phyloP scores from a whole-genome alignment of 352 stramenopile species.

The Phytophthora ohioensis region DNA sequence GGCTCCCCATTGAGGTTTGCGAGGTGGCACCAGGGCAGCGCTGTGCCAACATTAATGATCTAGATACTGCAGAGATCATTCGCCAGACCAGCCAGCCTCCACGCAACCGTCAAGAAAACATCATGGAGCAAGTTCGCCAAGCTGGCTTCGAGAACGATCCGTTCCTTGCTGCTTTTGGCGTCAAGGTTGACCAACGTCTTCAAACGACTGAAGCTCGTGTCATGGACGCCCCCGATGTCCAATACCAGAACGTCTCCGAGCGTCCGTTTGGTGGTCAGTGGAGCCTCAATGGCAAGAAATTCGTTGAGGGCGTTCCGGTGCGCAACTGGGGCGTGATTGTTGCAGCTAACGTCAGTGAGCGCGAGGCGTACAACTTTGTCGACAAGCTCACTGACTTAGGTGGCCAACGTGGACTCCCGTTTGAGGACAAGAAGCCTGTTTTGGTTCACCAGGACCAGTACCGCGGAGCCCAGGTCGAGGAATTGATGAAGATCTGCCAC shows the following conservation, averaged over 20 bases:
- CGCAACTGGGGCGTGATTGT: slow-evolving; percentile 66
- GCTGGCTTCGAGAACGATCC: slow-evolving; percentile 80
- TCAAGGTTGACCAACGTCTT: slow-evolving; percentile 60
- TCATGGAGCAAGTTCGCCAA: slow-evolving; percentile 66
- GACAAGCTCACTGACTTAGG: slow-evolving; percentile 38
- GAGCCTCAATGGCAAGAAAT: slow-evolving; percentile 77
- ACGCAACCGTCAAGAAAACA: slow-evolving; percentile 49
- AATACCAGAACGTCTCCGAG: slow-evolving; percentile 69
- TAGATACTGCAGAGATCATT: slow-evolving; percentile 87
- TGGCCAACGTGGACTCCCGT: slow-evolving; percentile 45
- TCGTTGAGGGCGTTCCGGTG: slow-evolving; percentile 56
- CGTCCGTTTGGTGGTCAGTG: slow-evolving; percentile 67
- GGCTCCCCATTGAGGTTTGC: slow-evolving; percentile 84
- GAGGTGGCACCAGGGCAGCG: slow-evolving; percentile 70
- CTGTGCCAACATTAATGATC: slow-evolving; percentile 78
- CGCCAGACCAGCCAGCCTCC: slow-evolving; percentile 60
- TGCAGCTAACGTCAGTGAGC: slow-evolving; percentile 37
- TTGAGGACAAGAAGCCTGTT: slow-evolving; percentile 46
- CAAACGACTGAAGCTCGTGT: slow-evolving; percentile 53
- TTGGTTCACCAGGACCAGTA: slow-evolving; percentile 47
- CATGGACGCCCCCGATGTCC: slow-evolving; percentile 63
- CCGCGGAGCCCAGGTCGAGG: slow-evolving; percentile 53
- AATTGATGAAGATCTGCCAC: slow-evolving; percentile 64
- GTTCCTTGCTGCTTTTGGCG: slow-evolving; percentile 63
- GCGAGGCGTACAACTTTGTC: slow-evolving; percentile 48